Evolutionary conservation across 345 rosid genomes (phyloP).

Genomic region (Kandelia obovata): DNA sequence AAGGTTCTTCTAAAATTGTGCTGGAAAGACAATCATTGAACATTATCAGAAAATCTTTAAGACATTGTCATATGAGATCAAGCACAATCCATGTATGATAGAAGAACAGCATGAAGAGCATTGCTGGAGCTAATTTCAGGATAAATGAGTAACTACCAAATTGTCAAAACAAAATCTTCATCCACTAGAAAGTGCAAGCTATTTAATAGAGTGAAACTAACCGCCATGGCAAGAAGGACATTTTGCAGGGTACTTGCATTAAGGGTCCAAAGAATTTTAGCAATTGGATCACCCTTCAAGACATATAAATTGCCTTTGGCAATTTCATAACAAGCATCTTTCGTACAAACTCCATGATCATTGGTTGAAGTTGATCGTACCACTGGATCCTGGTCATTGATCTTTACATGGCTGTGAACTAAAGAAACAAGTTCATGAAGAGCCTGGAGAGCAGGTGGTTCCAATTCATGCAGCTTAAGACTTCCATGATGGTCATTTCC

Average conservation of each 20-base stretch:
- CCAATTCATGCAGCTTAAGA: slow-evolving; percentile 42
- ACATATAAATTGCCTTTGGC: slow-evolving; percentile 23
- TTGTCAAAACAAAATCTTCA: slow-evolving; percentile 12
- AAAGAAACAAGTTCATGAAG: slow-evolving; percentile 72
- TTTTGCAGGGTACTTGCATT: slow-evolving; percentile 48
- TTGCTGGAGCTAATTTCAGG: neutral
- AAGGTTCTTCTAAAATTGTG: slow-evolving; percentile 81
- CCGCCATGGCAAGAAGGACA: slow-evolving; percentile 68
- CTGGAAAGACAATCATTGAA: slow-evolving; percentile 36
- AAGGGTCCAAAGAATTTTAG: slow-evolving; percentile 61
- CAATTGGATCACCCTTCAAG: slow-evolving; percentile 69
- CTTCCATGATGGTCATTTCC: slow-evolving; percentile 28
- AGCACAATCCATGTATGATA: neutral
- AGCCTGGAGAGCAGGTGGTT: slow-evolving; percentile 45
- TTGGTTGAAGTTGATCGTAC: slow-evolving; percentile 30
- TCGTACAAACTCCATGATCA: slow-evolving; percentile 26
- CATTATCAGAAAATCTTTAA: slow-evolving; percentile 2
- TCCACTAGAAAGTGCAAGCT: slow-evolving; percentile 7
- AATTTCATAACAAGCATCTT: slow-evolving; percentile 23
- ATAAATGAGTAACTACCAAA: neutral
- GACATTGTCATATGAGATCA: neutral
- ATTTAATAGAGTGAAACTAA: slow-evolving; percentile 32
- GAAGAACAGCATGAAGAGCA: neutral
- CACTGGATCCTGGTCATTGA: slow-evolving; percentile 34
- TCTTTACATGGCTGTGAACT: slow-evolving; percentile 61